phyloP scores from a whole-genome alignment of 306 rosid genomes.

The Fragaria ananassa region DNA sequence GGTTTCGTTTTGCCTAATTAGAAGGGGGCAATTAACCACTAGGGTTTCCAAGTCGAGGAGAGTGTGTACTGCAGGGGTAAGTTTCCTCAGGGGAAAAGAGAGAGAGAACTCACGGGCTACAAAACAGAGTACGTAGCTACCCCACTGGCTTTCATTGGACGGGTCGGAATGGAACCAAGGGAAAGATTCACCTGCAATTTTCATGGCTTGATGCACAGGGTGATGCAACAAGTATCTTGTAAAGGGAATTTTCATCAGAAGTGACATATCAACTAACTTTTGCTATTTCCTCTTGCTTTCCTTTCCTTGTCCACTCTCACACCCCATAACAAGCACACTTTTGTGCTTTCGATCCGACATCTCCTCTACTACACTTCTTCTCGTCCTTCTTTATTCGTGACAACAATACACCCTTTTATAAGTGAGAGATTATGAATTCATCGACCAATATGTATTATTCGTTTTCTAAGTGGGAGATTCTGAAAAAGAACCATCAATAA shows the following conservation, averaged over 20 bases:
- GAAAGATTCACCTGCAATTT: slow-evolving; percentile 13
- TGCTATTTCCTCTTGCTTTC: slow-evolving; percentile 16
- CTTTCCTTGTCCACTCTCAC: slow-evolving; percentile 16
- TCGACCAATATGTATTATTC: no score
- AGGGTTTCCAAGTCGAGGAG: background rate
- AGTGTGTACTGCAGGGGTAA: slow-evolving; percentile 10
- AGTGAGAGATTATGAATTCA: background rate
- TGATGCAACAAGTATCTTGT: slow-evolving; percentile 4
- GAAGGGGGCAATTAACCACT: background rate
- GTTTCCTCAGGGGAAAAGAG: background rate
- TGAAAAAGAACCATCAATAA: no score
- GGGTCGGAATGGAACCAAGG: slow-evolving; percentile 14
- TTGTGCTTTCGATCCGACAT: background rate
- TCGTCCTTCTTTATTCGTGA: background rate
- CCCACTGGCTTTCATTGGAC: background rate
- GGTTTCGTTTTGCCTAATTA: background rate
- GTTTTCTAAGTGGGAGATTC: no score
- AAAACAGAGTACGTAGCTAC: background rate
- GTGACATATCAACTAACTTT: slow-evolving; percentile 14
- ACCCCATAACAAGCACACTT: background rate
- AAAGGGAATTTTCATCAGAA: slow-evolving; percentile 2
- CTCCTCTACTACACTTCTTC: background rate
- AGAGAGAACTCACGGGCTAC: slow-evolving; percentile 20
- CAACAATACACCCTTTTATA: background rate
- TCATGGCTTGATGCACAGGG: background rate